These are phyloP conservation scores for Monilinia aucupariae DNA, from an alignment of 2,329 filamentous ascomycete species.

Conservation along the genomic window DNA sequence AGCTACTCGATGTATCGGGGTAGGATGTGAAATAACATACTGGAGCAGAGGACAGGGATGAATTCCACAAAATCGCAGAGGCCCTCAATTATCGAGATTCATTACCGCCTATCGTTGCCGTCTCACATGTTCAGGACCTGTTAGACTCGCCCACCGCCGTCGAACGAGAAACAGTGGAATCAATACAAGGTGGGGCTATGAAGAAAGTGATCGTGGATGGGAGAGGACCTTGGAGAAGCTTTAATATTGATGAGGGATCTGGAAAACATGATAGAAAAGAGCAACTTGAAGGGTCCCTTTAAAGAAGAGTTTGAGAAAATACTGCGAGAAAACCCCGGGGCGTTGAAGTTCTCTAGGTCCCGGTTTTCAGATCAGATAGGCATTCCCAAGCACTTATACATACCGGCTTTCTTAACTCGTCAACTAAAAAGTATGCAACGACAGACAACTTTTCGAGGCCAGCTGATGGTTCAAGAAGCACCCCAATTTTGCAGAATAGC, in stretches of 20 bases:
- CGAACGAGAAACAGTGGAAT: constrained; percentile 61
- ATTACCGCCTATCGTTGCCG: constrained; percentile 59
- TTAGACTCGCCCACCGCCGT: constrained; percentile 56
- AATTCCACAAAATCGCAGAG: constrained; percentile 57
- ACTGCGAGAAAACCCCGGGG: constrained; percentile 47
- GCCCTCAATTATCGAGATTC: constrained; percentile 55
- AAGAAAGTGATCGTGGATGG: constrained; percentile 59
- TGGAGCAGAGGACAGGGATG: constrained; percentile 54
- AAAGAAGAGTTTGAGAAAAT: constrained; percentile 48
- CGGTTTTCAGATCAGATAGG: constrained; percentile 40
- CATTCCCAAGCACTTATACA: constrained; percentile 56
- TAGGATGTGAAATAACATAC: constrained; percentile 60
- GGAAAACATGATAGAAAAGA: constrained; percentile 42
- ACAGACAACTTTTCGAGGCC: constrained; percentile 41
- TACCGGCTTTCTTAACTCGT: constrained; percentile 61
- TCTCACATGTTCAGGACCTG: constrained; percentile 61
- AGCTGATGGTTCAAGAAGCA: constrained; percentile 40
- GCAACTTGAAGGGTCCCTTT: constrained; percentile 40
- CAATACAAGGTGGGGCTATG: constrained; percentile 52
- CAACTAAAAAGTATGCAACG: constrained; percentile 36
- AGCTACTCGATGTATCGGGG: constrained; percentile 55
- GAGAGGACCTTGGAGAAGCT: constrained; percentile 55
- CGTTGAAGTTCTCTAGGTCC: constrained; percentile 38
- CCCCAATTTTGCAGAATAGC: constrained; percentile 54
- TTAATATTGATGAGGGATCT: constrained; percentile 55